These are phyloP conservation scores for Ilex paraguariensis DNA, from an alignment of 305 asterid species.

Conservation along the genomic window DNA sequence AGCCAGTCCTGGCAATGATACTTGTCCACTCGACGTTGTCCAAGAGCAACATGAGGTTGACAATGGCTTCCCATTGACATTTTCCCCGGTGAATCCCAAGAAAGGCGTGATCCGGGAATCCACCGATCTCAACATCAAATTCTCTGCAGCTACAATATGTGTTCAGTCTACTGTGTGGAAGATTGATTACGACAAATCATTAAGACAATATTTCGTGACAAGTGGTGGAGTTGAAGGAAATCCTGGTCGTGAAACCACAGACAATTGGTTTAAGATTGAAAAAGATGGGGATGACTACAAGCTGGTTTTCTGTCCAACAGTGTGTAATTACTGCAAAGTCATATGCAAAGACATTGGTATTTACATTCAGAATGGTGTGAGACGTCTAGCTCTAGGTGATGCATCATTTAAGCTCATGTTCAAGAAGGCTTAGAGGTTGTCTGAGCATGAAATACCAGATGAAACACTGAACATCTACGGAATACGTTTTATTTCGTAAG, in stretches of 20 bases:
- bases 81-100: conserved; percentile 29
- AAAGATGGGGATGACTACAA: conserved; percentile 32
- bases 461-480: too few relatives aligned
- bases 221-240: conserved; percentile 60
- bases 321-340: conserved; percentile 43
- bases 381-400: conserved; percentile 40
- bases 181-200: conserved; percentile 18
- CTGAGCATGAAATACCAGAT: not conserved
- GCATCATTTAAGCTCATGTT: conserved; percentile 33
- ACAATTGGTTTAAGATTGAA: conserved; percentile 70
- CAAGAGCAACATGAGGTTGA: conserved; percentile 33
- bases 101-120: conserved; percentile 34
- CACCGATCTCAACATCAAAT: conserved; percentile 44
- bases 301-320: conserved; percentile 49
- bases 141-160: conserved; percentile 34
- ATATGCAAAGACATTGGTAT: conserved; percentile 48
- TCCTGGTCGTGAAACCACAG: conserved; percentile 32
- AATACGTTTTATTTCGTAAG: too few relatives aligned
- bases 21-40: conserved; percentile 50
- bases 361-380: conserved; percentile 26
- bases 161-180: conserved; percentile 47
- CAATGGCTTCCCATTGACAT: conserved; percentile 43
- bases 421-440: conserved; percentile 22
- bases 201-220: conserved; percentile 21
- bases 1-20: conserved; percentile 21